Evolutionary conservation across 257 asterid species (phyloP).

Genomic region (Paraleonurus japonicus): DNA sequence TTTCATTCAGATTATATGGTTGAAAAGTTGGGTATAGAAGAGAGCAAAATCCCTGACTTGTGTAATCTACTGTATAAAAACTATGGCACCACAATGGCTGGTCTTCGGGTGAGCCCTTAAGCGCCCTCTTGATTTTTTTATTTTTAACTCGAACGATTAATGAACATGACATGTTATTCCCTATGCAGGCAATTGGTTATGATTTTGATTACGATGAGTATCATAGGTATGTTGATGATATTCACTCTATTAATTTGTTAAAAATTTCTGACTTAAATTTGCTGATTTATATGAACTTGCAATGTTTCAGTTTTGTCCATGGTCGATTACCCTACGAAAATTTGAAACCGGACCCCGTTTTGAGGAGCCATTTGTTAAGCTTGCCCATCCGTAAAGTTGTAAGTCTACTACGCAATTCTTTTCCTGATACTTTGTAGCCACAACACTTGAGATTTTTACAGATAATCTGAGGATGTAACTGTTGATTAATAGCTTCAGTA

Average conservation of each 20-base stretch:
- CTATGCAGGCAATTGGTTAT: conserved; percentile 86
- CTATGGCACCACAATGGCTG: conserved; percentile 99
- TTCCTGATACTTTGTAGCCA: neutral
- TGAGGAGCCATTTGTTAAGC: conserved; percentile 73
- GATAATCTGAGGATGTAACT: neutral
- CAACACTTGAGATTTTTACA: no score
- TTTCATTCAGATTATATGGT: conserved; percentile 66
- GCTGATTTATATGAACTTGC: neutral
- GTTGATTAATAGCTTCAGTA: no score
- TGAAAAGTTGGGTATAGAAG: conserved; percentile 74
- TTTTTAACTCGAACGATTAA: neutral
- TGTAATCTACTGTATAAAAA: conserved; percentile 73
- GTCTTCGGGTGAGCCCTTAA: conserved; percentile 71
- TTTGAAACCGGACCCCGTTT: conserved; percentile 79
- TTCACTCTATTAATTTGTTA: neutral
- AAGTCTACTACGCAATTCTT: conserved; percentile 32
- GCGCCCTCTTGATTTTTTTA: neutral
- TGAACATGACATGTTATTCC: conserved; percentile 8
- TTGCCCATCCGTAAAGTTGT: conserved; percentile 83
- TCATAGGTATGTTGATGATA: conserved; percentile 52
- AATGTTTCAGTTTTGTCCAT: conserved; percentile 72
- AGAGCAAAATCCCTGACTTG: conserved; percentile 59
- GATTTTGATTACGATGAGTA: conserved; percentile 95
- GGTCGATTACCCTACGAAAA: conserved; percentile 97
- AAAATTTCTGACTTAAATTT: neutral